These are phyloP conservation scores for Gentiana dahurica DNA, from an alignment of 257 asterid genomes.

Conservation along the genomic window DNA sequence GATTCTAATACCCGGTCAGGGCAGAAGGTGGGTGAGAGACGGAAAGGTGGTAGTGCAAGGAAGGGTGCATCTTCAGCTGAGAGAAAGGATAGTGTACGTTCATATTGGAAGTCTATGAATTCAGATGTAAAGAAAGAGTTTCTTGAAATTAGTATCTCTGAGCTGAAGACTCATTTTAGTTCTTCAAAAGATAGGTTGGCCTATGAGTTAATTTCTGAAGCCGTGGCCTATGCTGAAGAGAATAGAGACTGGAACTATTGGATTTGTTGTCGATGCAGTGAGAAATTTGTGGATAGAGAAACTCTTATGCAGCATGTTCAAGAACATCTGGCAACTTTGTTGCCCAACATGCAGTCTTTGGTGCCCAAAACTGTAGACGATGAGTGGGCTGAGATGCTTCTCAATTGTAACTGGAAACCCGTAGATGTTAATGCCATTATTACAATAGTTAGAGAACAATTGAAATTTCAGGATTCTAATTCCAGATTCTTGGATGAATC, in stretches of 20 bases:
- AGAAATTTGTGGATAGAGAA: conserved; percentile 42
- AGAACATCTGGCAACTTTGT: conserved; percentile 56
- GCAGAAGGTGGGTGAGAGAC: conserved; percentile 40
- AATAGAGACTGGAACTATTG: conserved; percentile 56
- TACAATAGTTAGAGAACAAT: conserved; percentile 36
- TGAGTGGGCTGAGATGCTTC: conserved; percentile 88
- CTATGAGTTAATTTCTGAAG: conserved; percentile 49
- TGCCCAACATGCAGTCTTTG: conserved; percentile 64
- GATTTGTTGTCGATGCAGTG: conserved; percentile 57
- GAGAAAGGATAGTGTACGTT: conserved; percentile 51
- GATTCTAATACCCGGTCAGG: conserved; percentile 36
- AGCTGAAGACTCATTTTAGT: conserved; percentile 50
- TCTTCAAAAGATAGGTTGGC: conserved; percentile 35
- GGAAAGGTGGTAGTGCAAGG: conserved; percentile 46
- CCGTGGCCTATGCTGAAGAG: conserved; percentile 46
- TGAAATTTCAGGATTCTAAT: conserved; percentile 32
- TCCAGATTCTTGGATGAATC: conserved; percentile 38
- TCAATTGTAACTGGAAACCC: conserved; percentile 80
- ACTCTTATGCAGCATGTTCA: conserved; percentile 46
- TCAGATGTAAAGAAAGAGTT: conserved; percentile 40
- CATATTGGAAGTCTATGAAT: conserved; percentile 54
- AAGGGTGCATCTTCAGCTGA: conserved; percentile 50
- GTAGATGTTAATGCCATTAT: conserved; percentile 50
- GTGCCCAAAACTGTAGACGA: conserved; percentile 68
- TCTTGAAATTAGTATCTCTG: conserved; percentile 33